phyloP scores from a whole-genome alignment of 306 rosid species.

The Canavalia gladiata region DNA sequence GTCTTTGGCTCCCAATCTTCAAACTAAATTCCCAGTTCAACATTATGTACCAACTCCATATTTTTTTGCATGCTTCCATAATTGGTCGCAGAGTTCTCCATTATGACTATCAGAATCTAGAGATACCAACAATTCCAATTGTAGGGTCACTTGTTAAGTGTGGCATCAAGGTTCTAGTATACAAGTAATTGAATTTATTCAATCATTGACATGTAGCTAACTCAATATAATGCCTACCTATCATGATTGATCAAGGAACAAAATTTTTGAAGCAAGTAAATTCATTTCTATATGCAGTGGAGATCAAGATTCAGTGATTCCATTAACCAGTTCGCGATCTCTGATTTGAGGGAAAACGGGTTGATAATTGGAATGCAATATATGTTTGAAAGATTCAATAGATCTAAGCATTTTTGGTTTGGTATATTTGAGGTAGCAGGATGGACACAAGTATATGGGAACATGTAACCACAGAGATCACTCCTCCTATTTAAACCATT shows the following conservation, averaged over 20 bases:
- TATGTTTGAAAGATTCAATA: neutral
- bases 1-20: neutral
- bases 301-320: conserved; percentile 59
- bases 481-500: conserved; percentile 41
- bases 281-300: conserved; percentile 47
- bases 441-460: conserved; percentile 61
- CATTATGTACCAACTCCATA: neutral
- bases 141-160: conserved; percentile 49
- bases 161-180: conserved; percentile 54
- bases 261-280: neutral
- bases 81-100: conserved; percentile 36
- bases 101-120: conserved; percentile 44
- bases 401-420: neutral
- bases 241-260: neutral
- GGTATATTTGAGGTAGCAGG: conserved; percentile 46
- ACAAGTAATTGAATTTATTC: conserved; percentile 43
- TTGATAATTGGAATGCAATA: conserved; percentile 11
- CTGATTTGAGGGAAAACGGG: conserved; percentile 67
- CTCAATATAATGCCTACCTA: neutral
- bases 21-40: neutral
- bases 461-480: conserved; percentile 58
- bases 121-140: conserved; percentile 46
- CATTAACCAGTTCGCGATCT: conserved; percentile 48
- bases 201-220: neutral
- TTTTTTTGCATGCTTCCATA: neutral